Conservation (phyloP, 2,329 filamentous ascomycete genomes). For the Aurifilum marmelostoma region DNA sequence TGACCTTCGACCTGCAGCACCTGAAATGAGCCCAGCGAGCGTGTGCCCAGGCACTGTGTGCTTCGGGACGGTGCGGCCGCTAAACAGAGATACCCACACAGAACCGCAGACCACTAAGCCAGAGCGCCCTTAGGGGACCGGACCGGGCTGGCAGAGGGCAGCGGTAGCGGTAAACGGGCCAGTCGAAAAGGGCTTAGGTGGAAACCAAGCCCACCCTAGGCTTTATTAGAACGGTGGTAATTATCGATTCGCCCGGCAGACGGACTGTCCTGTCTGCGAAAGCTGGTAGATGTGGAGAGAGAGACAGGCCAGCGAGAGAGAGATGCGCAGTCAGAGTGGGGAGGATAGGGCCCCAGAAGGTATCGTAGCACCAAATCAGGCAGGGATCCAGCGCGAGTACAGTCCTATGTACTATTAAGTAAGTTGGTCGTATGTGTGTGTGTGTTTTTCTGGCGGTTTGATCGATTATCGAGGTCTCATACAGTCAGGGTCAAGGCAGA, state of each 20-base stretch:
- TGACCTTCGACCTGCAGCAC: not conserved
- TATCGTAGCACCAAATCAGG: not conserved
- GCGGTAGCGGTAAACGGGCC: not conserved
- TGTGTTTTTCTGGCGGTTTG: too few species aligned
- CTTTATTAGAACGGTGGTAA: slow-evolving; percentile 23
- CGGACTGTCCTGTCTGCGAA: slow-evolving; percentile 1
- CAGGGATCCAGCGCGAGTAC: not conserved
- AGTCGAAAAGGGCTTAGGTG: slow-evolving; percentile 15
- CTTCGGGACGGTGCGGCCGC: slow-evolving; percentile 4
- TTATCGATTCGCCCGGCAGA: slow-evolving; percentile 23
- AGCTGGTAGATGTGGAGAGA: slow-evolving; percentile 22
- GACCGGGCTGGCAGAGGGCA: slow-evolving; percentile 5
- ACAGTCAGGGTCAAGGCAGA: not conserved
- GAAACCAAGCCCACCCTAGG: slow-evolving; percentile 22
- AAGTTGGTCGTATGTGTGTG: not conserved
- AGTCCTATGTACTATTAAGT: not conserved
- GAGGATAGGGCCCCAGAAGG: not conserved
- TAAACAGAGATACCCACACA: not conserved
- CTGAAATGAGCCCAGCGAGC: not conserved
- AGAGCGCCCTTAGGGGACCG: not conserved
- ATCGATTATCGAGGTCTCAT: not conserved
- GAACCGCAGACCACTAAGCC: slow-evolving; percentile 1
- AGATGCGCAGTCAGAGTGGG: not conserved
- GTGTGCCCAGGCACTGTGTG: not conserved
- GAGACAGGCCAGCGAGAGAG: slow-evolving; percentile 1